Evolutionary conservation across 2,329 filamentous ascomycete genomes (phyloP), one percentile per base, ranked within the genome.

Genomic region (Rugonectria rugulosa): DNA sequence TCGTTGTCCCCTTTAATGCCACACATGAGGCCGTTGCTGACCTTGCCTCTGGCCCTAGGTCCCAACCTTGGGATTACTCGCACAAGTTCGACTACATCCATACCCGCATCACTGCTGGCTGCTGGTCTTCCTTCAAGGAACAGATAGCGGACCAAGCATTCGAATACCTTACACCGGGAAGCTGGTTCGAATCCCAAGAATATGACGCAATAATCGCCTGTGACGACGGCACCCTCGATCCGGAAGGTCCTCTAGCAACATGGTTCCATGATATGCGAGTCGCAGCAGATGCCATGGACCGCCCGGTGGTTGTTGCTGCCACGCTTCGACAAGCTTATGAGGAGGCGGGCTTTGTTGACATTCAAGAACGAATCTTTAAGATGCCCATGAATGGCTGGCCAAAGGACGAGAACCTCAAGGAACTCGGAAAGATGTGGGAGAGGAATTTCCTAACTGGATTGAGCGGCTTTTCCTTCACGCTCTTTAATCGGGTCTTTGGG

Each of bases 81-180:
- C 79, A 85, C 45, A 75, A 79, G 2, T 79, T 84, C 53, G 81
- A 85, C 62, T 84, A 81, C 61, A 79, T 85, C 37, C 82, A 85
- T 65, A 79, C 78, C 1, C 78, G 82, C 34, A 70, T 76, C 29
- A 81, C 80, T 0, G 66, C 77, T 9, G 81, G 79, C 17, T 81
- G 79, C 61, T 84, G 81, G 77, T 70, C 73, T 6, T 72, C 78
- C 50, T 81, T 81, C 63, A 75, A 79, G 48, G 64, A 64, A 1
- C 74, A 83, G 43, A 72, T 85, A 17, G 81, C 88, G 51, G 70
- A 72, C 26, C 80, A 81, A 56, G 79, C 81, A 5, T 83, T 80
- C 55, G 70, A 73, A n/a, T 71, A 76, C 32, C 71, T 85, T 1
- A 69, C 70, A 11, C 81, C 81, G 0, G 82, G 81, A 26, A 81